Percentiles rank a stretch among this genome's conserved stretches.
These are phyloP conservation scores for Mycena belliarum DNA, from an alignment of 768 basidiomycete species.

Conservation along the genomic window DNA sequence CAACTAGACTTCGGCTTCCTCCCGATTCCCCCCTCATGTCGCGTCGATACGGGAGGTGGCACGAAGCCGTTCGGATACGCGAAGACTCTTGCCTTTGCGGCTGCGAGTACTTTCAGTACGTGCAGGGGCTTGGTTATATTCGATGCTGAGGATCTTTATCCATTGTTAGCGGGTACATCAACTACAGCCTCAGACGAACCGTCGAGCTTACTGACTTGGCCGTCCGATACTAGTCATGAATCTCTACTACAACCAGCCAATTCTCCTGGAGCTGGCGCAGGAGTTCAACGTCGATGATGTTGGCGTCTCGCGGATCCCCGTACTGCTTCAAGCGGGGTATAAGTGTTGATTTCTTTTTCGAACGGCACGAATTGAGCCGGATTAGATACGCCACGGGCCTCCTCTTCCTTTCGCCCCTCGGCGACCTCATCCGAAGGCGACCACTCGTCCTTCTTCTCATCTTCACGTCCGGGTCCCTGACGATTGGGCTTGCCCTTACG, in stretches of 20 bases:
- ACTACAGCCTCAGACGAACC: neutral
- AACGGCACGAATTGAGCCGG: neutral
- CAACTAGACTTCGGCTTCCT: conserved; percentile 48
- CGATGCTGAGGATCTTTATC: neutral
- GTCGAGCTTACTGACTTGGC: neutral
- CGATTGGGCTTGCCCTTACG: conserved; percentile 54
- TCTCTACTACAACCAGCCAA: conserved; percentile 59
- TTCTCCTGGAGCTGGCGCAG: conserved; percentile 42
- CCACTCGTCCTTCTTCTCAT: conserved; percentile 50
- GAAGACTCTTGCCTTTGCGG: conserved; percentile 39
- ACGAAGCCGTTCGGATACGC: conserved; percentile 35
- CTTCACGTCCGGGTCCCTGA: conserved; percentile 40
- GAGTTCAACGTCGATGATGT: conserved; percentile 23
- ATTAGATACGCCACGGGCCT: conserved; percentile 52
- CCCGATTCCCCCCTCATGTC: conserved; percentile 28
- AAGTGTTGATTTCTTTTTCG: conserved; percentile 1
- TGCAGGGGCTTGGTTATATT: neutral
- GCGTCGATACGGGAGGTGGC: neutral
- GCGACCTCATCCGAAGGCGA: conserved; percentile 62
- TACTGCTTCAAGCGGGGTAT: conserved; percentile 51
- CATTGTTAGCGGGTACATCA: neutral
- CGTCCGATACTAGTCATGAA: conserved; percentile 37
- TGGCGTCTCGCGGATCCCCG: conserved; percentile 37
- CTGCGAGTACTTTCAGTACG: conserved; percentile 38
- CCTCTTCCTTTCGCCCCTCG: conserved; percentile 57